Base-by-base conservation (phyloP, 2,329 filamentous ascomycete genomes). In the Didymella glomerata region DNA sequence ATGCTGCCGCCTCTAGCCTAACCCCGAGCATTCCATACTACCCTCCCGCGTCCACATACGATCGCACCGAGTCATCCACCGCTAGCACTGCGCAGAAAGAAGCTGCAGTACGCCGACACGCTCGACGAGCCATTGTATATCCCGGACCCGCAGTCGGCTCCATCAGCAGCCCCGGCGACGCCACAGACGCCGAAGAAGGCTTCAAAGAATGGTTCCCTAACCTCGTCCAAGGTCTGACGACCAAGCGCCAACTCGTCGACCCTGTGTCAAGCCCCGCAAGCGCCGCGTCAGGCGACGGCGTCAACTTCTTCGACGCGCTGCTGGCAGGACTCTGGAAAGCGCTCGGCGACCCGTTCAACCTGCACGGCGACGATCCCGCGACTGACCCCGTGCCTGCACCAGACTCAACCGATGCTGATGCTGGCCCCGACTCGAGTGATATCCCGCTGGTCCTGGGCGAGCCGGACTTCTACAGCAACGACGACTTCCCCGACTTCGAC, bases 221-320 rank as follows among this genome's bases (percentile, higher is more conserved):
- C n/a, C 56, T 58, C 4, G 40, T 54, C 1, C 56, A 53, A 24
- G 49, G 45, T 2, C 32, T 46, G 42, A n/a, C 46, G 49, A 45
- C 16, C 18, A 58, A 58, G 38, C 48, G 56, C 14, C 56, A 58
- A 30, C 46, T 58, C 8, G 45, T 58, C 11, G 56, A 58, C 20
- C 40, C 56, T 2, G 56, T 58, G 18, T 54, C 56, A 6, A 58
- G 56, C 14, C n/a, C 38, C 10, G 56, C 56, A 7, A 58, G 56
- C 18, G 45, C 38, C 9, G 30, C 54, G 18, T 32, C 49, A 2
- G 50, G 50, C 27, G 46, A 54, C 30, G 20, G 40, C 14, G 20
- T 58, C 13, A 40, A 40, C 16, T 18, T 49, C 40, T 58, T 58
- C 11, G 56, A 58, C 9, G 30, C 40, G 7, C 30, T 58, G 18